Evolutionary conservation across 345 rosid genomes (phyloP).

Genomic region (Murraya koenigii): DNA sequence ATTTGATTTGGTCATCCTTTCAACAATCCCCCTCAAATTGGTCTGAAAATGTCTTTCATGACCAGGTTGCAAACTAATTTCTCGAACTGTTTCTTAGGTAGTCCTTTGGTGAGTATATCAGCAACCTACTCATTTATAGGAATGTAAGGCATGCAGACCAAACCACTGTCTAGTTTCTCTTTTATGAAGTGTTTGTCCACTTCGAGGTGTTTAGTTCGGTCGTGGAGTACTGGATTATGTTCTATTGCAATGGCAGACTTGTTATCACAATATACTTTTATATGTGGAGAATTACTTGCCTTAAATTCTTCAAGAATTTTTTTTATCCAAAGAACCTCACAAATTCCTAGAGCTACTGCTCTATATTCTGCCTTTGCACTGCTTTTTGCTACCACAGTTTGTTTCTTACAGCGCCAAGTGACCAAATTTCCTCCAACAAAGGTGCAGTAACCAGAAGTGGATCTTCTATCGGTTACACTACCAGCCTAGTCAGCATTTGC

Average conservation of each 20-base stretch:
- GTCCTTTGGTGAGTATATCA: not conserved
- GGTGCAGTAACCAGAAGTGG: too few species aligned
- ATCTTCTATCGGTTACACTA: too few species aligned
- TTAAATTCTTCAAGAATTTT: not conserved
- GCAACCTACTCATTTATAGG: accelerated
- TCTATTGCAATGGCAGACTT: not conserved
- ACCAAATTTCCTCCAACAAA: not conserved
- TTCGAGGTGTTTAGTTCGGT: not conserved
- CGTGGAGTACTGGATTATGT: not conserved
- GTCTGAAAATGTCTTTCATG: not conserved
- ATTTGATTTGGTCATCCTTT: too few species aligned
- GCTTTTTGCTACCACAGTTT: accelerated
- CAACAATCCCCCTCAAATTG: too few species aligned
- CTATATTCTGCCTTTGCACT: not conserved
- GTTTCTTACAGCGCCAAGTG: not conserved
- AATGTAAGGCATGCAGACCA: not conserved
- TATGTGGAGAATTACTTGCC: not conserved
- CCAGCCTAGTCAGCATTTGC: too few species aligned
- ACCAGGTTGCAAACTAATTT: not conserved
- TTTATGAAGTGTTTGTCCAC: not conserved
- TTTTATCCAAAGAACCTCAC: not conserved
- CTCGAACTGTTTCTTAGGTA: not conserved
- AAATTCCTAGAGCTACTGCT: not conserved
- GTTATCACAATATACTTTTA: not conserved
- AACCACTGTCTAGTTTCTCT: too few species aligned